phyloP scores from a whole-genome alignment of 169 alveolate species.

The Eimeria acervulina region DNA sequence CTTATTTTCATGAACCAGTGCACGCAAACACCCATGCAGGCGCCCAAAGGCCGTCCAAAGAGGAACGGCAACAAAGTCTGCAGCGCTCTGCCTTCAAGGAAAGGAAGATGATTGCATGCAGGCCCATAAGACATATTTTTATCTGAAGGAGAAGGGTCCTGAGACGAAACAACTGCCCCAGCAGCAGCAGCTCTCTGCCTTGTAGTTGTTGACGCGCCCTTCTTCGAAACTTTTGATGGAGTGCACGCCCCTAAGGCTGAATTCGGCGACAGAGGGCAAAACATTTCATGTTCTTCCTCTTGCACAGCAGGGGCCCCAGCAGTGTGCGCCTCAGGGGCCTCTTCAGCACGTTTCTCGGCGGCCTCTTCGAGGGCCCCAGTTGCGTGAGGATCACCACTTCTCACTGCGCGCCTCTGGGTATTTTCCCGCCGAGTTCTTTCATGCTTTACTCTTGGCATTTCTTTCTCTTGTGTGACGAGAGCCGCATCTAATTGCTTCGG shows the following conservation, averaged over 20 bases:
- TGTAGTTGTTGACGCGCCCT: background rate
- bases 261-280: slow-evolving; percentile 47
- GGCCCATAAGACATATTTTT: slow-evolving; percentile 33
- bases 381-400: background rate
- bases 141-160: background rate
- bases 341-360: background rate
- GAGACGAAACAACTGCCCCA: background rate
- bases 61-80: slow-evolving; percentile 57
- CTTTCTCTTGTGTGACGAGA: background rate
- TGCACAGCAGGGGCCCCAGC: background rate
- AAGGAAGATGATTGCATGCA: slow-evolving; percentile 77
- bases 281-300: slow-evolving; percentile 19
- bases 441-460: background rate
- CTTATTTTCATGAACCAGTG: slow-evolving; percentile 84
- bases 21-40: slow-evolving; percentile 83
- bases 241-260: slow-evolving; percentile 32
- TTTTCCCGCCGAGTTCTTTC: background rate
- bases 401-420: background rate
- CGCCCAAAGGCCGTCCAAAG: slow-evolving; percentile 67
- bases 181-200: background rate
- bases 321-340: slow-evolving; percentile 20
- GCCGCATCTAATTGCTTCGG: slow-evolving; percentile 26
- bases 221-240: background rate
- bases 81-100: slow-evolving; percentile 76
- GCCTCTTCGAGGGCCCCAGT: background rate